Percentiles rank a stretch among this genome's conserved stretches.
phyloP scores from a whole-genome alignment of 2,329 filamentous ascomycete genomes.

The Fusarium chaquense region DNA sequence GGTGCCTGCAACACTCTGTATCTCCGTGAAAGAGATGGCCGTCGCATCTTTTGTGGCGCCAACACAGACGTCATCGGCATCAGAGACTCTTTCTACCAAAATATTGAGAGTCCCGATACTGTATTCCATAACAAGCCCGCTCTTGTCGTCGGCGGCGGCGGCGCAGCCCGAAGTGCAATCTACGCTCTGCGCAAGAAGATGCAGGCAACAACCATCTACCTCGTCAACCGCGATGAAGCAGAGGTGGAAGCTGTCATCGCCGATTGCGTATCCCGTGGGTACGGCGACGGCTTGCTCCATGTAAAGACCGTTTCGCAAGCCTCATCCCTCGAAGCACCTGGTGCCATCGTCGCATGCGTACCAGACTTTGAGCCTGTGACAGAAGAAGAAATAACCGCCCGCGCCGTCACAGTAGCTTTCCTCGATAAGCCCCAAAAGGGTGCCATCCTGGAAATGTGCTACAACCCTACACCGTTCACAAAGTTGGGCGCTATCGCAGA shows the following conservation, averaged over 20 bases:
- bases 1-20: constrained; percentile 87
- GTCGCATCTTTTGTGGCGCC: constrained; percentile 73
- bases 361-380: constrained; percentile 80
- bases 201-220: constrained; percentile 75
- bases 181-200: constrained; percentile 80
- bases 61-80: constrained; percentile 88
- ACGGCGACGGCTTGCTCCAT: constrained; percentile 70
- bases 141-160: constrained; percentile 81
- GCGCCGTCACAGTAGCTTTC: constrained; percentile 66
- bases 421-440: constrained; percentile 67
- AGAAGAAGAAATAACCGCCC: constrained; percentile 69
- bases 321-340: constrained; percentile 66
- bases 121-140: constrained; percentile 71
- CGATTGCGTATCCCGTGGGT: constrained; percentile 71
- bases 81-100: constrained; percentile 75
- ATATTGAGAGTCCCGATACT: constrained; percentile 59
- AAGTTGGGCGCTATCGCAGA: constrained; percentile 72
- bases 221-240: constrained; percentile 77
- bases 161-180: constrained; percentile 80
- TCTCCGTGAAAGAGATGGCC: constrained; percentile 64
- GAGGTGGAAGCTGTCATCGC: constrained; percentile 76
- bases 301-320: constrained; percentile 73
- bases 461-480: constrained; percentile 79
- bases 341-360: constrained; percentile 78
- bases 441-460: constrained; percentile 84